A percentile compares a stretch with the other conserved stretches of the same genome.
Evolutionary conservation across 352 stramenopile species (phyloP).

Genomic region (Phytophthora capsici): DNA sequence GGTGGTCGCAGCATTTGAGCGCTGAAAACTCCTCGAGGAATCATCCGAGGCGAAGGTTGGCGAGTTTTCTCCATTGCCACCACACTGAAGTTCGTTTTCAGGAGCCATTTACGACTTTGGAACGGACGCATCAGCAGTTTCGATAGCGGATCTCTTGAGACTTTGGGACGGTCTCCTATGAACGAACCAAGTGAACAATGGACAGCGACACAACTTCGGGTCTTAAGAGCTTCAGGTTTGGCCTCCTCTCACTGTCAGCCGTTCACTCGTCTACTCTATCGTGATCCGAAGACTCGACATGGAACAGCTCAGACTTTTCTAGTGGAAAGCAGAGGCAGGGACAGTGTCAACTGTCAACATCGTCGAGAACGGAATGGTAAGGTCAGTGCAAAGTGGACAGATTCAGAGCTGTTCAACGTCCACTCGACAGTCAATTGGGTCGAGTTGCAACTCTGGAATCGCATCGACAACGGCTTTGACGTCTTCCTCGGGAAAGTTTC

Average conservation of each 20-base stretch:
- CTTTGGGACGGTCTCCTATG: constrained; percentile 8
- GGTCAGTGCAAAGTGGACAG: constrained; percentile 51
- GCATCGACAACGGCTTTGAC: constrained; percentile 57
- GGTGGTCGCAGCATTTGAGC: constrained; percentile 39
- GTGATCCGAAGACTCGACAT: constrained; percentile 24
- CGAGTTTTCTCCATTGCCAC: constrained; percentile 26
- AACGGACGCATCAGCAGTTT: constrained; percentile 34
- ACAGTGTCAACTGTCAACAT: constrained; percentile 22
- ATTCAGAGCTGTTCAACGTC: constrained; percentile 29
- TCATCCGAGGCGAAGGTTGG: constrained; percentile 21
- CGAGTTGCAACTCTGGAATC: constrained; percentile 74
- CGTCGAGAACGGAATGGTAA: constrained; percentile 41
- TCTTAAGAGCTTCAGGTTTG: constrained; percentile 47
- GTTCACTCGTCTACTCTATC: constrained; percentile 59
- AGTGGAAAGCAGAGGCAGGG: constrained; percentile 21
- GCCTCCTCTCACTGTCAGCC: constrained; percentile 49
- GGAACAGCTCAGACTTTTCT: constrained; percentile 16
- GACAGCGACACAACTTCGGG: constrained; percentile 42
- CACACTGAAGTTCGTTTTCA: constrained; percentile 14
- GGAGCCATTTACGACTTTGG: constrained; percentile 9
- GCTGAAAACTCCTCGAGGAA: constrained; percentile 47
- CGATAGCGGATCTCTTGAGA: constrained; percentile 23
- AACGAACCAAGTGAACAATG: constrained; percentile 5
- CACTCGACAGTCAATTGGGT: constrained; percentile 47
- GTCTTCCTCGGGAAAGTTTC: constrained; percentile 57